These are phyloP conservation scores for Candida gigantensis DNA, from an alignment of 1,139 yeast species.

Conservation along the genomic window DNA sequence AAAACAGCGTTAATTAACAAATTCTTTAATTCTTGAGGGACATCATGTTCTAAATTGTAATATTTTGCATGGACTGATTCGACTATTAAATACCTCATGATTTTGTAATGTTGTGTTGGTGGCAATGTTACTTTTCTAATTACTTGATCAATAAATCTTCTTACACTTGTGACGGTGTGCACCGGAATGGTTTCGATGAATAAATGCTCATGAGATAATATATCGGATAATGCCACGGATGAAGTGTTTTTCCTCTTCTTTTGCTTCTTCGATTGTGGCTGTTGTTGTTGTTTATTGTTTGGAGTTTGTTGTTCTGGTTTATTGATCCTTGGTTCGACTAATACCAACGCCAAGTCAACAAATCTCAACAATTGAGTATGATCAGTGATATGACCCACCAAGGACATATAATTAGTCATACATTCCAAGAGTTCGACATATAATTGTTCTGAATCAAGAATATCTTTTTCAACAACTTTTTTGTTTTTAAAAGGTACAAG, in stretches of 20 bases:
- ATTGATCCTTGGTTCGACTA: slow-evolving; percentile 42
- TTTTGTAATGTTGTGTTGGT: slow-evolving; percentile 61
- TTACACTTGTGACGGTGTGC: slow-evolving; percentile 37
- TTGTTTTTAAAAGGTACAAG: slow-evolving; percentile 51
- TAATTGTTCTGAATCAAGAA: slow-evolving; percentile 35
- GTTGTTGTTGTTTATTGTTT: slow-evolving; percentile 1
- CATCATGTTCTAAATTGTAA: slow-evolving; percentile 24
- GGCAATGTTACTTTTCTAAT: slow-evolving; percentile 56
- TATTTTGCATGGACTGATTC: slow-evolving; percentile 42
- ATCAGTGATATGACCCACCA: slow-evolving; percentile 38
- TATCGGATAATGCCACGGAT: slow-evolving; percentile 62
- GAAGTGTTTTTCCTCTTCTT: slow-evolving; percentile 47
- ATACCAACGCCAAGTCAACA: slow-evolving; percentile 46
- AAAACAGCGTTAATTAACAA: slow-evolving; percentile 56
- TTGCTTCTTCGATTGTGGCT: slow-evolving; percentile 21
- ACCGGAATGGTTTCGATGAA: slow-evolving; percentile 48
- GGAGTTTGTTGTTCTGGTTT: background rate
- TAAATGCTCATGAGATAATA: slow-evolving; percentile 65
- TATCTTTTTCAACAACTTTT: slow-evolving; percentile 30
- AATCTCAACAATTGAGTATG: slow-evolving; percentile 41
- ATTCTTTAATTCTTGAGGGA: slow-evolving; percentile 33
- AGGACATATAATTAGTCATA: slow-evolving; percentile 28
- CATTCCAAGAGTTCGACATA: slow-evolving; percentile 30
- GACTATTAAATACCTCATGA: slow-evolving; percentile 57
- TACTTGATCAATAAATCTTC: slow-evolving; percentile 50